Evolutionary conservation across 495 filamentous ascomycete genomes (phyloP), one percentile per base, ranked within the genome.

Genomic region (Halenospora varia): DNA sequence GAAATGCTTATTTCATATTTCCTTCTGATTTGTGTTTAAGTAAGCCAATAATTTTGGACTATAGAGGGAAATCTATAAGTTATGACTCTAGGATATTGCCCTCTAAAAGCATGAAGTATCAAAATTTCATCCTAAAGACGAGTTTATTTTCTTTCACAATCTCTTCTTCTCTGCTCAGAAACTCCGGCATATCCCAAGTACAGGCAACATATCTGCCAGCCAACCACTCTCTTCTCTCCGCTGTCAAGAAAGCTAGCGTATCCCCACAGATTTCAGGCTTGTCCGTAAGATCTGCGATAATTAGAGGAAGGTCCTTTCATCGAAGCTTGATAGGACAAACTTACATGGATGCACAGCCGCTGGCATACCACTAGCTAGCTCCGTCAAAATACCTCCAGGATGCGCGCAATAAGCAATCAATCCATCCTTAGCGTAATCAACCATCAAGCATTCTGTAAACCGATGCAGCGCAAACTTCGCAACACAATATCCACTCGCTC

Each of bases 341-440:
- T 35, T 13, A 35, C 29, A 4, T 6, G 29, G 6, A 4, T 6
- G 29, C 8, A 46, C 42, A 46, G 42, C 13, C 13, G 8, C n/a
- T n/a, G 42, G 42, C 42, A 46, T 46, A 4, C 42, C n/a, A 6
- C 17, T n/a, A 4, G 42, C 55, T 60, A 81, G 54, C 20, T 78
- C 71, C 2, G 79, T 82, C 39, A 51, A 15, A 2, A 81, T 64
- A 26, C 69, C 72, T 4, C 78, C 79, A 0, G 80, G 78, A 63
- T 82, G 76, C 25, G 82, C 56, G 3, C 59, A 48, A 59, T 71
- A 75, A 0, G 71, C 66, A 10, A 79, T 18, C 11, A 82, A 25
- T 1, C 77, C 78, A 52, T 77, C 57, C 6, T 66, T 58, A 15
- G 62, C 64, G 55, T 82, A 79, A 39, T 77, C 75, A 2, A 57